Base-by-base conservation (phyloP, 805 yeast genomes). In the Yarrowia keelungensis region DNA sequence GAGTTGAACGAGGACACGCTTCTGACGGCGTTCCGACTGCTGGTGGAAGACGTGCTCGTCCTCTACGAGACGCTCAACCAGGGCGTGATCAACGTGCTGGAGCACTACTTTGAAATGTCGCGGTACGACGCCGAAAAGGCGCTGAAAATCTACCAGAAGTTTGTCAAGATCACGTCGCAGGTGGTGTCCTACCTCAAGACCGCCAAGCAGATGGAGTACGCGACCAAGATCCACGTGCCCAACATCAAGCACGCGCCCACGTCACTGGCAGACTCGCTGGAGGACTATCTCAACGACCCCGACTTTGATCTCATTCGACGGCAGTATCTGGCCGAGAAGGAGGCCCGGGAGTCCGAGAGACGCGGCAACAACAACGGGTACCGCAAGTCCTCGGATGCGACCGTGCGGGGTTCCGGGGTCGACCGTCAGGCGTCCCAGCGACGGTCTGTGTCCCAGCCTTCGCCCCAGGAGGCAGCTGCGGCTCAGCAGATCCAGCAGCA, bases 211-310 rank as follows among this genome's bases (percentile, higher is more conserved):
- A 82, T 91, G 72, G 97, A 91, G 78, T 86, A 87, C 75, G 86
- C 92, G 12, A 92, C 98, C 2, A 92, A 92, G 74, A 81, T 94
- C 72, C 93, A 89, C 74, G 97, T 95, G 42, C 99, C 99, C 45
- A 93, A 97, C 14, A 93, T 95, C 71, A 91, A 91, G 76, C 99
- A 95, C 79, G 98, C 98, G 1, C 98, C 98, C 26, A 93, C 98
- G 2, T 95, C 97, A 35, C 83, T 95, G 71, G 90, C 97, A 3
- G 84, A 87, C 42, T 88, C 96, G 14, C 84, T 95, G 71, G 95
- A 92, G 76, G 97, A 93, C 73, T 96, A 94, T 77, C 80, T 95
- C 72, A 85, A 88, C 72, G 98, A 94, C 75, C 92, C 93, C 9
- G 88, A 89, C 73, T 92, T 92, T 78, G 97, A 92, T 73, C 79